Evolutionary conservation across 1,139 yeast genomes (phyloP), one percentile per base, ranked within the genome.

Genomic region (Kodamaea sp.): DNA sequence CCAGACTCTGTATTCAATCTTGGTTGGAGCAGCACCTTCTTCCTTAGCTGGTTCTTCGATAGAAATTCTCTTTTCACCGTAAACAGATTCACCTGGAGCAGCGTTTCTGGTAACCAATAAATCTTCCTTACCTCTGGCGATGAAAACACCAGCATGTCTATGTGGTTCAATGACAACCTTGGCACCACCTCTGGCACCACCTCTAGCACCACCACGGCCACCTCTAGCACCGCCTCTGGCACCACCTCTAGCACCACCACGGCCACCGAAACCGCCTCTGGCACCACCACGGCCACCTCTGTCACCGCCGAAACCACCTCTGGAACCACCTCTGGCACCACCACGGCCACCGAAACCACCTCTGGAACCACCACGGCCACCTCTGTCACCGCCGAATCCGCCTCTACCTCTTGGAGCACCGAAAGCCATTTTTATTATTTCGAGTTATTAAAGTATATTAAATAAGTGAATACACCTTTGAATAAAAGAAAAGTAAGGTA

Each of bases 41-140:
- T 83, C 95, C 60, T 74, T 79, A 43, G 89, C 78, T 53, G 96
- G 95, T 63, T 86, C 96, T 65, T 94, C 98, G 46, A 92, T 79
- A 41, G 95, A 72, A 49, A 92, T 78, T 76, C 98, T 81, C 82
- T 92, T 92, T 76, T 92, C 98, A 60, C 97, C 97, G 72, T 92
- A 92, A 41, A 89, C 96, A 41, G 95, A 81, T 68, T 90, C 97
- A 68, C 99, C 99, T 59, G 98, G 98, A 35, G 96, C 96, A 62
- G 83, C 70, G 78, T 92, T 92, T 75, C 84, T 92, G 60, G 98
- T 92, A 50, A 94, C 96, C 60, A 92, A 78, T 65, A 92, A 79
- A 79, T 94, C 98, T 76, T 92, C 98, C 74, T 92, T 92, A 67
- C 98, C 98, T 76, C 97, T 89, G 65, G 97, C 98, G 70, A 92